phyloP scores from a whole-genome alignment of 2,329 filamentous ascomycete species.

The Chaetomium sp. region DNA sequence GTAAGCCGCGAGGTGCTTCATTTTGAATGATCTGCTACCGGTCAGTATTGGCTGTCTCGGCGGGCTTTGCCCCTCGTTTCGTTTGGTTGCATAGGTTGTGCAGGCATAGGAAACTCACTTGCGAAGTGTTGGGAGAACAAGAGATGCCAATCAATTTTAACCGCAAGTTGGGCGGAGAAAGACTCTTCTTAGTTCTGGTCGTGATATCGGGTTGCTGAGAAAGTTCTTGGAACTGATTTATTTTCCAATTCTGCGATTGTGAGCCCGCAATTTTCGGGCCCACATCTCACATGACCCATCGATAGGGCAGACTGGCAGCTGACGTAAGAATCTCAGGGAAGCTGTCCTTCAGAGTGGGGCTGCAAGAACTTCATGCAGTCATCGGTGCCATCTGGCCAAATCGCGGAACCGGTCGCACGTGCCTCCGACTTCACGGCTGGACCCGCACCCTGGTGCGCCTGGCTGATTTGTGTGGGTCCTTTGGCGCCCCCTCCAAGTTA shows the following conservation, averaged over 20 bases:
- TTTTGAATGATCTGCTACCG: slow-evolving; percentile 60
- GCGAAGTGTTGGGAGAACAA: slow-evolving; percentile 60
- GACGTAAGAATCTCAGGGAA: slow-evolving; percentile 23
- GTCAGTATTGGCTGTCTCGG: slow-evolving; percentile 10
- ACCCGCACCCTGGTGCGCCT: background rate
- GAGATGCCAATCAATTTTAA: slow-evolving; percentile 99
- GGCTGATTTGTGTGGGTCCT: slow-evolving; percentile 16
- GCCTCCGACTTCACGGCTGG: slow-evolving; percentile 7
- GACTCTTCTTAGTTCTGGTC: slow-evolving; percentile 87
- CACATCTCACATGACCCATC: slow-evolving; percentile 33
- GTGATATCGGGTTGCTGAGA: slow-evolving; percentile 37
- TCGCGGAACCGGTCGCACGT: slow-evolving; percentile 24
- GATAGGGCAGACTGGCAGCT: slow-evolving; percentile 34
- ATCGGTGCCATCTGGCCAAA: background rate
- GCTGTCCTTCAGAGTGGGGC: background rate
- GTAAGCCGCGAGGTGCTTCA: slow-evolving; percentile 99
- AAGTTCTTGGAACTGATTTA: slow-evolving; percentile 35
- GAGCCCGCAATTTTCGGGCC: slow-evolving; percentile 32
- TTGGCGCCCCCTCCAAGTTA: slow-evolving; percentile 26
- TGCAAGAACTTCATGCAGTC: background rate
- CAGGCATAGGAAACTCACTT: slow-evolving; percentile 27
- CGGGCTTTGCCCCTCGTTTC: background rate
- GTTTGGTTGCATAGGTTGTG: background rate
- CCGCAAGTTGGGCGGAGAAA: slow-evolving; percentile 98
- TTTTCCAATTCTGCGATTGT: slow-evolving; percentile 36